Conservation (phyloP, 148 eudicot species). For the Pharnaceum exiguum region DNA sequence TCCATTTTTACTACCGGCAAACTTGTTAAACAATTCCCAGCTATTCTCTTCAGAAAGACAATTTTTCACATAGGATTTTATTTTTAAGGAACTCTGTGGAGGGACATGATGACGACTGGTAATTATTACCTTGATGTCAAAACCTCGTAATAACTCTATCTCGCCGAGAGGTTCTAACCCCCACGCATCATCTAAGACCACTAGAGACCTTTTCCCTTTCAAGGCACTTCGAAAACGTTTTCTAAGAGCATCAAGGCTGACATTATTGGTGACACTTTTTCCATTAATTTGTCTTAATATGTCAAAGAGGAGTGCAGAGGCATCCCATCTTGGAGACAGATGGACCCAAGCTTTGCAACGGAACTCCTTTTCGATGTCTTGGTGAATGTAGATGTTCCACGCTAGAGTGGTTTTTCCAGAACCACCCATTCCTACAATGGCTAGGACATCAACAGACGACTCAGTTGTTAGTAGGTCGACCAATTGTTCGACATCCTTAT, state of each 20-base stretch:
- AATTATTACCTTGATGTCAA: conserved; percentile 8
- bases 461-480: background rate
- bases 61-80: conserved; percentile 6
- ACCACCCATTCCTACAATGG: conserved; percentile 34
- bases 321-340: conserved; percentile 10
- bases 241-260: background rate
- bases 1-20: background rate
- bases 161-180: conserved; percentile 5
- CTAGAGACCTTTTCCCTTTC: conserved; percentile 8
- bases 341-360: conserved; percentile 19
- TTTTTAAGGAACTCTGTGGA: background rate
- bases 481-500: conserved; percentile 19
- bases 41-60: conserved; percentile 11
- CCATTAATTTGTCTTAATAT: conserved; percentile 12
- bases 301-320: background rate
- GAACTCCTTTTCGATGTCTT: conserved; percentile 9
- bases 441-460: background rate
- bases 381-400: conserved; percentile 9
- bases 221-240: background rate
- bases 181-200: conserved; percentile 31
- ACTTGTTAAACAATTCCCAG: conserved; percentile 17
- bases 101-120: conserved; percentile 17
- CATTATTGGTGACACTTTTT: background rate
- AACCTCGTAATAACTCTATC: background rate
- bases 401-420: conserved; percentile 32